Evolutionary conservation across 108 stramenopile genomes (phyloP).

Genomic region (Conticribra guillardii): DNA sequence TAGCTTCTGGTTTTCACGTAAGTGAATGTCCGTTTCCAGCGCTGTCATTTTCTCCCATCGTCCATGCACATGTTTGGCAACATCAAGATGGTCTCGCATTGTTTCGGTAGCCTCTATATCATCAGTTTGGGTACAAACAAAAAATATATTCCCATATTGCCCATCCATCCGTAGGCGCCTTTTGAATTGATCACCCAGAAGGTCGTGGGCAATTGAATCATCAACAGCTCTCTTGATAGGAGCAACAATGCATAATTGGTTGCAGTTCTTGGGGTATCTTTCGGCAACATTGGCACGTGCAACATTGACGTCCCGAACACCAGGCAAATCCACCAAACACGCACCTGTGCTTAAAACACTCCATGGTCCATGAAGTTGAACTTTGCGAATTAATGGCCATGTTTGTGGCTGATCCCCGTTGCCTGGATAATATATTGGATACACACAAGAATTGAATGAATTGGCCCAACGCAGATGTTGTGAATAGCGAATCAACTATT

Average conservation of each 20-base stretch:
- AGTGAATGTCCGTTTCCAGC: conserved; percentile 20
- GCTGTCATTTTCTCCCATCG: conserved; percentile 58
- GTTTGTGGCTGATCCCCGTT: conserved; percentile 53
- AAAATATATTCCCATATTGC: conserved; percentile 52
- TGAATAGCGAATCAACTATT: too few species aligned
- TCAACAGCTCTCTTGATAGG: conserved; percentile 56
- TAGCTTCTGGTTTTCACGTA: conserved; percentile 21
- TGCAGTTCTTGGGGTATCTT: conserved; percentile 47
- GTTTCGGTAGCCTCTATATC: conserved; percentile 55
- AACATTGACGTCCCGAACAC: conserved; percentile 51
- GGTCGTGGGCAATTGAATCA: conserved; percentile 56
- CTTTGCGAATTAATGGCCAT: conserved; percentile 57
- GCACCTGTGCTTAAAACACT: conserved; percentile 29
- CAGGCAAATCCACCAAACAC: conserved; percentile 28
- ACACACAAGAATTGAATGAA: too few species aligned
- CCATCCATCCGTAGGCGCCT: conserved; percentile 62
- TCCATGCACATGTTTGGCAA: conserved; percentile 39
- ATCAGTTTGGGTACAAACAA: conserved; percentile 62
- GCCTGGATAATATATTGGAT: too few species aligned
- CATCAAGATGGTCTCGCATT: conserved; percentile 58
- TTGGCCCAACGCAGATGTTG: too few species aligned
- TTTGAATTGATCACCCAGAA: conserved; percentile 58
- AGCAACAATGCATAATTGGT: conserved; percentile 51
- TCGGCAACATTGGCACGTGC: conserved; percentile 57
- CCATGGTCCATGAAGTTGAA: conserved; percentile 45